Base-by-base conservation (phyloP, 2,329 filamentous ascomycete species). In the Samsoniella hepiali region DNA sequence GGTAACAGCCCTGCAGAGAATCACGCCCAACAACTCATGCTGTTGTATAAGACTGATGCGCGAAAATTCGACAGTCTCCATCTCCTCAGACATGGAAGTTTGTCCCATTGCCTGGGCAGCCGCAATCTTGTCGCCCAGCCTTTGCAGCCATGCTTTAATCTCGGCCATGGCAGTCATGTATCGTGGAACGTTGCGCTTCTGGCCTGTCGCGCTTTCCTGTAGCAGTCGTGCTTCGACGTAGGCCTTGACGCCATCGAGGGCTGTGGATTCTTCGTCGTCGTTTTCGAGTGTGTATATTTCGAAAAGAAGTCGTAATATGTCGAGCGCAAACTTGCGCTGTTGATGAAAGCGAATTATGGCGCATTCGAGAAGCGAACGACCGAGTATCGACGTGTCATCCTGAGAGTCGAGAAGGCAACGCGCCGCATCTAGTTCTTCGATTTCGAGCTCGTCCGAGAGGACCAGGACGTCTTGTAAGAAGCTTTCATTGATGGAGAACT, bases 331-430 rank as follows among this genome's bases (percentile, higher is more conserved):
- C 71, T 91, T 89, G 67, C 94, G 88, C 68, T 91, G 88, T 69
- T 93, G 88, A 75, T 99, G 94, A 75, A 96, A 97, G 67, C 88
- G 87, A 71, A 98, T 90, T 67, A 97, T 85, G 65, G 90, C 90
- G 69, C 90, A 89, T 73, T 93, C 88, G 62, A 92, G 82, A 65
- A 91, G 82, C 3, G 91, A 83, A 31, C 91, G 86, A 65, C 91
- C 91, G 5, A 93, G 81, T 17, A 85, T 80, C 51, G 85, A 81
- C 17, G 87, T 82, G 68, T 93, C 88, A 44, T 87, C 83, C 72
- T 91, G 85, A 22, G 91, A 88, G 62, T 89, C 87, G 58, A 96
- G 79, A 63, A 96, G 86, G 57, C 95, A 84, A 68, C 84, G 83
- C 10, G 92, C 91, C 22, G 94, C 90, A 69, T 95, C 86, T 63